phyloP scores from a whole-genome alignment of 1,139 yeast genomes.

The Saccharomyces hybrid region DNA sequence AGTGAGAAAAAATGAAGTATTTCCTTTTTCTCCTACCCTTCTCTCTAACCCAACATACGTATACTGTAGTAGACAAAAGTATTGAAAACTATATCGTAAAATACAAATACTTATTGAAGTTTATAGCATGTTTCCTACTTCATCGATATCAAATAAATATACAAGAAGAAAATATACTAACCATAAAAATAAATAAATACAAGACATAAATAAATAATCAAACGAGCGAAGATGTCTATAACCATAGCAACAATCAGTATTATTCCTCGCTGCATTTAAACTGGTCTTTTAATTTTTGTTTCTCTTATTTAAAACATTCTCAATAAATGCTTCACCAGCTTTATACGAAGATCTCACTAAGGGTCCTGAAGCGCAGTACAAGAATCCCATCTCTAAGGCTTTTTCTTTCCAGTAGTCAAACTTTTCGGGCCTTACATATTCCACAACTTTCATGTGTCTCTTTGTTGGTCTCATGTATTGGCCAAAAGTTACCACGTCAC shows the following conservation, averaged over 20 bases:
- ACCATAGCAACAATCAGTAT: neutral
- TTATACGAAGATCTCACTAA: constrained; percentile 95
- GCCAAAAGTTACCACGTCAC: constrained; percentile 97
- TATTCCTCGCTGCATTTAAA: too few relatives aligned
- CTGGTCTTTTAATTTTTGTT: constrained; percentile 20
- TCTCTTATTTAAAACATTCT: constrained; percentile 81
- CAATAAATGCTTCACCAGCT: constrained; percentile 97
- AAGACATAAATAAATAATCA: neutral
- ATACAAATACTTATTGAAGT: neutral
- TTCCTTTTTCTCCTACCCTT: neutral
- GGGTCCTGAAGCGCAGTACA: constrained; percentile 96
- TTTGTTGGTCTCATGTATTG: constrained; percentile 99
- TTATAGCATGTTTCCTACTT: neutral
- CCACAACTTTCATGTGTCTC: constrained; percentile 97
- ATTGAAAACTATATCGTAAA: neutral
- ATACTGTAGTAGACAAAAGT: neutral
- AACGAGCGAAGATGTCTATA: neutral
- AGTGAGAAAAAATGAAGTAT: constrained; percentile 13
- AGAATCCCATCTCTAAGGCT: constrained; percentile 81
- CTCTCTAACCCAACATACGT: neutral
- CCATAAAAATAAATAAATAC: neutral
- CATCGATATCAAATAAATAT: neutral
- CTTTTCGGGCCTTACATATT: constrained; percentile 89
- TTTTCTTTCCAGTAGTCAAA: constrained; percentile 88
- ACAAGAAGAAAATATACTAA: neutral